These are phyloP conservation scores for Lenzites betulinus DNA, from an alignment of 768 basidiomycete genomes.

Conservation along the genomic window DNA sequence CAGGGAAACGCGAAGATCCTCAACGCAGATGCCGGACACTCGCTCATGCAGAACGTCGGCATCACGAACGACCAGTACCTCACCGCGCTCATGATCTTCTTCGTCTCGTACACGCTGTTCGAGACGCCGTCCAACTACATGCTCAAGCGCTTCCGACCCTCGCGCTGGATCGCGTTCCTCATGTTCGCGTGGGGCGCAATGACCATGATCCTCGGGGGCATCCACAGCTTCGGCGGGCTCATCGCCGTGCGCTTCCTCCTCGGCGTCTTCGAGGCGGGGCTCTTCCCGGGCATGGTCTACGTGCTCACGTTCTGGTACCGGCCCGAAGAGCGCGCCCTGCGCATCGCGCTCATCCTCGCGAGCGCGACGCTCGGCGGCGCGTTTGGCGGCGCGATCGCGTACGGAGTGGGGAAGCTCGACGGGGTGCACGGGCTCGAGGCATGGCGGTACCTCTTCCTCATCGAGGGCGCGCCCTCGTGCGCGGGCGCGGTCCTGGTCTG, in stretches of 20 bases:
- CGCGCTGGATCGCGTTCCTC: conserved; percentile 42
- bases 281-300: conserved; percentile 46
- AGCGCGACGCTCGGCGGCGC: conserved; percentile 34
- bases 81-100: conserved; percentile 42
- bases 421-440: conserved; percentile 28
- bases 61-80: conserved; percentile 37
- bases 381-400: conserved; percentile 37
- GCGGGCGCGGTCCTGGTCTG: conserved; percentile 35
- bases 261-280: conserved; percentile 44
- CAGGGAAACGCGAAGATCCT: conserved; percentile 38
- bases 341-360: conserved; percentile 34
- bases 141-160: conserved; percentile 40
- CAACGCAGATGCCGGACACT: conserved; percentile 35
- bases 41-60: conserved; percentile 31
- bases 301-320: conserved; percentile 51
- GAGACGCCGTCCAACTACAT: conserved; percentile 44
- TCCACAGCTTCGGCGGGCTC: conserved; percentile 41
- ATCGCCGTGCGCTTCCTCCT: conserved; percentile 41
- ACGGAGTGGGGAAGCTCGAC: conserved; percentile 34
- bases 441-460: conserved; percentile 42
- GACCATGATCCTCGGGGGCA: conserved; percentile 40
- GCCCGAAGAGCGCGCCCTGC: conserved; percentile 33
- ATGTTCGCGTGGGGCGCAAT: conserved; percentile 43
- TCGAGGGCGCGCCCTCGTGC: conserved; percentile 51
- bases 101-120: conserved; percentile 42